These are phyloP conservation scores for Lentinula lateritia DNA, from an alignment of 768 basidiomycete species.

Conservation along the genomic window DNA sequence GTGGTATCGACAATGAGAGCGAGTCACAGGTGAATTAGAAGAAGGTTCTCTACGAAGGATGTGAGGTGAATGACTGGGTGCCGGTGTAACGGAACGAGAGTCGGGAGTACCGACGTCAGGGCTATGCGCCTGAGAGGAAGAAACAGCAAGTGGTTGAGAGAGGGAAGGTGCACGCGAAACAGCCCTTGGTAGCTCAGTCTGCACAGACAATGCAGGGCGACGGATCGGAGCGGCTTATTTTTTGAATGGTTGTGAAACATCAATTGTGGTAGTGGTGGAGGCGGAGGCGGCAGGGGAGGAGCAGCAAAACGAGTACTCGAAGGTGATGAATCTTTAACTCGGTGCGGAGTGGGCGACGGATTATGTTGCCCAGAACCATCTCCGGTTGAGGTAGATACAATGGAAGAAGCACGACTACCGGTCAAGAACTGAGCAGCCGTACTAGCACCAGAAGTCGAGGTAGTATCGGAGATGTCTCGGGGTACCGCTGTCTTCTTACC, in stretches of 20 bases:
- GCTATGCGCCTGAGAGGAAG: conserved; percentile 1
- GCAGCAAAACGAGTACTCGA: background rate
- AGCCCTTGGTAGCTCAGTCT: conserved; percentile 1
- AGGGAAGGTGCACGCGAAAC: background rate
- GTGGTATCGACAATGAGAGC: conserved; percentile 68
- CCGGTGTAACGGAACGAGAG: conserved; percentile 14
- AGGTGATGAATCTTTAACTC: conserved; percentile 1
- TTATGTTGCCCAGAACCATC: conserved; percentile 15
- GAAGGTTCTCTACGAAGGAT: conserved; percentile 14
- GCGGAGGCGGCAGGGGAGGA: conserved; percentile 17
- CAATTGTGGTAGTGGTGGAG: conserved; percentile 13
- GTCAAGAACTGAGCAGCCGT: conserved; percentile 29
- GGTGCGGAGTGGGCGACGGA: conserved; percentile 25
- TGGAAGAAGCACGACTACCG: conserved; percentile 39
- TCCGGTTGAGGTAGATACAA: conserved; percentile 32
- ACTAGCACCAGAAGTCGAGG: conserved; percentile 31
- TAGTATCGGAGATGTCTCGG: conserved; percentile 11
- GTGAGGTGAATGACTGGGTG: conserved; percentile 12
- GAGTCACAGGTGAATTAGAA: conserved; percentile 48
- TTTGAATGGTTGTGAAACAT: conserved; percentile 16
- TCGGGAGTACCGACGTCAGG: conserved; percentile 2
- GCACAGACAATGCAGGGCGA: conserved; percentile 9
- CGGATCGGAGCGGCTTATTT: background rate
- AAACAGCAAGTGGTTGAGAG: background rate
- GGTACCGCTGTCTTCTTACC: conserved; percentile 16